Base-by-base conservation (phyloP, 345 rosid genomes). In the Corchorus olitorius region DNA sequence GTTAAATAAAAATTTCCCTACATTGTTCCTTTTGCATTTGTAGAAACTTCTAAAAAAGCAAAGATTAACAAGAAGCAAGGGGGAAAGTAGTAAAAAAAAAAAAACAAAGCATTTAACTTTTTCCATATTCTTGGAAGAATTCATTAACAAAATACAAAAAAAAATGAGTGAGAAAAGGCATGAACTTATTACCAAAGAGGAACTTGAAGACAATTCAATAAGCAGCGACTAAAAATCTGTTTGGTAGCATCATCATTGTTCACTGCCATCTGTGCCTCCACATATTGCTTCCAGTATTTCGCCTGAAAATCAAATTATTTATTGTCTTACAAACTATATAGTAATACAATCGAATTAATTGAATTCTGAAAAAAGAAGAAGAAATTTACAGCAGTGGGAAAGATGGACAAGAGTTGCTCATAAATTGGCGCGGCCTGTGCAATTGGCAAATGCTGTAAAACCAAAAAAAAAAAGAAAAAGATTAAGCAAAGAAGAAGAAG, bases 241-340 rank as follows among this genome's bases (percentile, higher is more conserved):
- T 84, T 96, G n/a, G 89, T 89, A 72, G 98, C 97, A 81, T 90
- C 98, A 52, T 92, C 99, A 79, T 93, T 92, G 79, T 87, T 92
- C 34, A 77, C 90, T 74, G 88, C 87, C 97, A 96, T 93, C 71
- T 88, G 83, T 46, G 93, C 97, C 85, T 96, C 98, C 76, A 92
- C 97, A 78, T 96, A 96, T 71, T 95, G 99, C 89, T 91, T 93
- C 98, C 99, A 95, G 81, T 80, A 92, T 80, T 93, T 92, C 41
- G 98, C 97, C 99, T 95, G 83, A 58, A 82, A 37, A 81, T 20
- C 33, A 41, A 43, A 50, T 70, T 43, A 14, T 45, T 52, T 43
- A 75, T 27, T 10, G 2, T 20, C n/a, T 9, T 34, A 33, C 39
- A 65, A 17, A 58, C 15, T 34, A 14, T 14, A 34, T 20, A 60